phyloP scores from a whole-genome alignment of 2,329 filamentous ascomycete species.

The Aspergillus latus region DNA sequence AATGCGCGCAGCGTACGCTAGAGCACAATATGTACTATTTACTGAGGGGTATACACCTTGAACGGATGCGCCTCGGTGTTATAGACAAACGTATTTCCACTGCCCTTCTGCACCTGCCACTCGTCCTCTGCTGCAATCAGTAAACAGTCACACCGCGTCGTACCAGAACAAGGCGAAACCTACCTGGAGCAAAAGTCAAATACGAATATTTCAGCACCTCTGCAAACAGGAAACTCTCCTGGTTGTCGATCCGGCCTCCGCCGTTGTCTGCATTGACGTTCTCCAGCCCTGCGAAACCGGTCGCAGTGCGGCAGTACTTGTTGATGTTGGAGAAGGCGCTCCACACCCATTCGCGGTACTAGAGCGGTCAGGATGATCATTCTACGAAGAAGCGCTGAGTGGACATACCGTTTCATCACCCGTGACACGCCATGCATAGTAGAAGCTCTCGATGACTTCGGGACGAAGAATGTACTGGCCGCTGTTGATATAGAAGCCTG shows the following conservation, averaged over 20 bases:
- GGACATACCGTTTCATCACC: constrained; percentile 57
- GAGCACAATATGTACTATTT: neutral
- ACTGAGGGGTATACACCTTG: constrained; percentile 3
- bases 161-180: too few species aligned
- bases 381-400: too few species aligned
- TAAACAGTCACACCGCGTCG: too few species aligned
- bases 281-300: constrained; percentile 65
- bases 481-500: constrained; percentile 70
- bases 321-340: constrained; percentile 71
- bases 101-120: constrained; percentile 56
- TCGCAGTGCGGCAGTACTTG: constrained; percentile 60
- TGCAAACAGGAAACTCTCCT: constrained; percentile 86
- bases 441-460: constrained; percentile 80
- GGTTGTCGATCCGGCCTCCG: constrained; percentile 64
- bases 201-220: constrained; percentile 85
- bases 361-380: constrained; percentile 16
- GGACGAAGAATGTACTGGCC: constrained; percentile 68
- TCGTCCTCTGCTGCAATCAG: constrained; percentile 51
- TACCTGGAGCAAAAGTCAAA: constrained; percentile 60
- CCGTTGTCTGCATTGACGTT: constrained; percentile 66
- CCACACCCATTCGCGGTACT: constrained; percentile 83
- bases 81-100: constrained; percentile 58
- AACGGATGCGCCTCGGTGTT: constrained; percentile 66
- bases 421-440: constrained; percentile 82
- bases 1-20: neutral